Percentiles rank a stretch among this genome's conserved stretches.
Evolutionary conservation across 106 monocot genomes (phyloP).

Genomic region (Dendrobium officinale): DNA sequence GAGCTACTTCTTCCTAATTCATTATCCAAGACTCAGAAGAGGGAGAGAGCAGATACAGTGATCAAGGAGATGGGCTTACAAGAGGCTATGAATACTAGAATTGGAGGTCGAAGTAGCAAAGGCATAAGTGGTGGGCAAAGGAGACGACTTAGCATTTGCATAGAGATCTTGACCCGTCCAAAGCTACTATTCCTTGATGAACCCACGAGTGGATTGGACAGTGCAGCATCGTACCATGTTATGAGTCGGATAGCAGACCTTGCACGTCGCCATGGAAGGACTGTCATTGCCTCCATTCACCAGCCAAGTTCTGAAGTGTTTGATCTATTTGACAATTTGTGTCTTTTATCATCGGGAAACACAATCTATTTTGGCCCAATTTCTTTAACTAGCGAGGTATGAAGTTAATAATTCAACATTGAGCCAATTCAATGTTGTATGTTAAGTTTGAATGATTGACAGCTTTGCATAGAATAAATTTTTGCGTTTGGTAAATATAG

Average conservation of each 20-base stretch:
- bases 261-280: conserved; percentile 11
- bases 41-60: conserved; percentile 2
- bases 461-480: too few relatives aligned
- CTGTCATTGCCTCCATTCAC: conserved; percentile 15
- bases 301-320: conserved; percentile 16
- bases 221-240: conserved; percentile 22
- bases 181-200: conserved; percentile 30
- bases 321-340: conserved; percentile 5
- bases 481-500: too few relatives aligned
- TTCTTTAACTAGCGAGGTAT: conserved; percentile 8
- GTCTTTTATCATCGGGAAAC: conserved; percentile 5
- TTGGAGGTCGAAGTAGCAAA: neutral
- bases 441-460: too few relatives aligned
- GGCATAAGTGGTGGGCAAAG: conserved; percentile 36
- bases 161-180: conserved; percentile 27
- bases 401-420: neutral
- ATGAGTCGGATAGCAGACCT: conserved; percentile 10
- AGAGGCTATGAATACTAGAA: neutral
- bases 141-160: conserved; percentile 34
- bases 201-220: conserved; percentile 38
- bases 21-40: neutral
- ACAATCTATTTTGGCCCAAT: conserved; percentile 13
- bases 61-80: conserved; percentile 15
- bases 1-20: conserved; percentile 9
- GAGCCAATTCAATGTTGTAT: too few relatives aligned